These are phyloP conservation scores for Trichoderma sp. DNA, from an alignment of 2,329 filamentous ascomycete species.

Conservation along the genomic window DNA sequence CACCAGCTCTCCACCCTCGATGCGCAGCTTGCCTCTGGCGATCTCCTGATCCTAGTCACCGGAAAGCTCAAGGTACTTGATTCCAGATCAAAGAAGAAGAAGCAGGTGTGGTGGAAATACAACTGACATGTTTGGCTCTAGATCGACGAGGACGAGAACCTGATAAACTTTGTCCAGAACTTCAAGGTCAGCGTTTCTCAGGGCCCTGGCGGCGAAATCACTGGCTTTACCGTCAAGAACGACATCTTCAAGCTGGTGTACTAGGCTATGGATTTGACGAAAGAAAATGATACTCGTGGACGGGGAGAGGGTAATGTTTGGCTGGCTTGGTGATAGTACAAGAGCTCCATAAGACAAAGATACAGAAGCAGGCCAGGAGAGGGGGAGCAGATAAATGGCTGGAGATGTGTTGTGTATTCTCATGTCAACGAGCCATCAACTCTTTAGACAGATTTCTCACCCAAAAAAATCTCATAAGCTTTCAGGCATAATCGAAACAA, in stretches of 20 bases:
- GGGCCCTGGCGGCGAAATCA: conserved; percentile 16
- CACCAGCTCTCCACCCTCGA: conserved; percentile 77
- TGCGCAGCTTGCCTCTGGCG: conserved; percentile 72
- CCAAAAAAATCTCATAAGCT: conserved; percentile 4
- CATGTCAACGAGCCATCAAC: conserved; percentile 9
- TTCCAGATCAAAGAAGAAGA: background rate
- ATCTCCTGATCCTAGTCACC: conserved; percentile 83
- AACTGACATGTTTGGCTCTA: background rate
- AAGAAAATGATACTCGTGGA: background rate
- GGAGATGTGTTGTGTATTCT: background rate
- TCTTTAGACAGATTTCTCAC: conserved; percentile 8
- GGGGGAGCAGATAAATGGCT: conserved; percentile 11
- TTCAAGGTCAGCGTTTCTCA: conserved; percentile 18
- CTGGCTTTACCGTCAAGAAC: conserved; percentile 78
- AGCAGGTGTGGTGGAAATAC: background rate
- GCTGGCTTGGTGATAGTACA: conserved; percentile 2
- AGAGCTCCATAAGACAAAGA: background rate
- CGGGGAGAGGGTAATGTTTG: conserved; percentile 11
- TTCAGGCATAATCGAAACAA: conserved; percentile 18
- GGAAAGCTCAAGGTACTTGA: conserved; percentile 70
- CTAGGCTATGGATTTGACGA: conserved; percentile 30
- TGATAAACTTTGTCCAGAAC: conserved; percentile 20
- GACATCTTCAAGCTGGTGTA: conserved; percentile 93
- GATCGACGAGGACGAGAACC: conserved; percentile 19
- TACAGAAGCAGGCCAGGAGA: background rate